Evolutionary conservation across 169 alveolate genomes (phyloP).

Genomic region (Plasmodium gaboni): DNA sequence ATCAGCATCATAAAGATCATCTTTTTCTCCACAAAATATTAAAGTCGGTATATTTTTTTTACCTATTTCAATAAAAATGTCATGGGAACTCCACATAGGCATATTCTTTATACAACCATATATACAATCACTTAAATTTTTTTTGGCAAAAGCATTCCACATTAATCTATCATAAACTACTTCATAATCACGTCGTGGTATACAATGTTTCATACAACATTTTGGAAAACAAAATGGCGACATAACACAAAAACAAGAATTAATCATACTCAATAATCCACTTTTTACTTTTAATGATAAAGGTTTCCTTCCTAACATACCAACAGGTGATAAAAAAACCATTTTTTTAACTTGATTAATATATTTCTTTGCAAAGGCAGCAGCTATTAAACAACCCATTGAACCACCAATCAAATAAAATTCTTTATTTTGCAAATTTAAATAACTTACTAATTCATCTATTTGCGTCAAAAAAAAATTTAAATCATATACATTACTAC

Average conservation of each 20-base stretch:
- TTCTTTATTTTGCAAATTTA: slow-evolving; percentile 73
- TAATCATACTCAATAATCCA: slow-evolving; percentile 77
- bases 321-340: slow-evolving; percentile 85
- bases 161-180: slow-evolving; percentile 77
- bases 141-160: slow-evolving; percentile 84
- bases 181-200: slow-evolving; percentile 21
- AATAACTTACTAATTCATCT: slow-evolving; percentile 79
- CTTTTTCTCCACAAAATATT: slow-evolving; percentile 66
- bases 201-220: slow-evolving; percentile 13
- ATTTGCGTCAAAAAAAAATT: slow-evolving; percentile 85
- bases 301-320: slow-evolving; percentile 81
- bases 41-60: slow-evolving; percentile 33
- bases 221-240: slow-evolving; percentile 58
- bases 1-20: slow-evolving; percentile 38
- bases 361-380: slow-evolving; percentile 80
- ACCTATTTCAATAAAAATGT: slow-evolving; percentile 80
- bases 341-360: slow-evolving; percentile 83
- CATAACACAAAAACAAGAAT: slow-evolving; percentile 38
- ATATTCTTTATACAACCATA: slow-evolving; percentile 82
- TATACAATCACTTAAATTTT: slow-evolving; percentile 76
- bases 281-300: slow-evolving; percentile 61
- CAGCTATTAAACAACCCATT: slow-evolving; percentile 85
- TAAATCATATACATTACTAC: slow-evolving; percentile 78
- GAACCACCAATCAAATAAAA: slow-evolving; percentile 85
- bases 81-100: slow-evolving; percentile 84